Conservation (phyloP, 129 eudicot genomes). For the Solidago caesia region DNA sequence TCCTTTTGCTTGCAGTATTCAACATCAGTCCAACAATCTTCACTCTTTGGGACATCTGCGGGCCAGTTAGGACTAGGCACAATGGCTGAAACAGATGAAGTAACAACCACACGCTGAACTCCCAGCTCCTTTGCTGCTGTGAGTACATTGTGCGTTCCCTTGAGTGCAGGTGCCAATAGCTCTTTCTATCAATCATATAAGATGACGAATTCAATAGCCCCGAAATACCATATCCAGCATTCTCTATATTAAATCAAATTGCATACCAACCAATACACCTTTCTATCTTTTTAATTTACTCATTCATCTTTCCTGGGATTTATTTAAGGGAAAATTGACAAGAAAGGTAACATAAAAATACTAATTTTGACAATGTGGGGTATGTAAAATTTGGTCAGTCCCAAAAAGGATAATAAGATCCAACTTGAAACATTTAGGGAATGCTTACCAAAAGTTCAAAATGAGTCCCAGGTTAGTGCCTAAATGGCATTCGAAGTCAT, state of each 20-base stretch:
- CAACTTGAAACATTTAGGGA: too few relatives aligned
- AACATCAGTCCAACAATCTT: slow-evolving; percentile 89
- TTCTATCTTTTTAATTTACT: slow-evolving; percentile 7
- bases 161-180: slow-evolving; percentile 75
- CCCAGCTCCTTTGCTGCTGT: slow-evolving; percentile 84
- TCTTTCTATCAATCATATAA: slow-evolving; percentile 45
- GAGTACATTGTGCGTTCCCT: slow-evolving; percentile 84
- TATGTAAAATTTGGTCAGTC: too few relatives aligned
- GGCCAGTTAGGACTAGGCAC: slow-evolving; percentile 82
- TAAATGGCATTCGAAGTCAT: too few relatives aligned
- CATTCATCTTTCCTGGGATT: neutral
- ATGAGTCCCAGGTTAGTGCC: too few relatives aligned
- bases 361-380: too few relatives aligned
- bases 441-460: too few relatives aligned
- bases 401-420: too few relatives aligned
- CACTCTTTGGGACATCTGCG: slow-evolving; percentile 56
- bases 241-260: slow-evolving; percentile 15
- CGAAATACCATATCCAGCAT: slow-evolving; percentile 1
- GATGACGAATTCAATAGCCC: neutral
- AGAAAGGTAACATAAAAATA: too few relatives aligned
- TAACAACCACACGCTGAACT: slow-evolving; percentile 87
- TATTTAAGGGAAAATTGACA: too few relatives aligned
- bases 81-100: slow-evolving; percentile 81
- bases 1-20: slow-evolving; percentile 80
- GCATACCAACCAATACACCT: slow-evolving; percentile 13